A percentile compares a stretch with the other conserved stretches of the same genome.
These are phyloP conservation scores for Aspergillus carlsbadensis DNA, from an alignment of 495 filamentous ascomycete genomes.

Conservation along the genomic window DNA sequence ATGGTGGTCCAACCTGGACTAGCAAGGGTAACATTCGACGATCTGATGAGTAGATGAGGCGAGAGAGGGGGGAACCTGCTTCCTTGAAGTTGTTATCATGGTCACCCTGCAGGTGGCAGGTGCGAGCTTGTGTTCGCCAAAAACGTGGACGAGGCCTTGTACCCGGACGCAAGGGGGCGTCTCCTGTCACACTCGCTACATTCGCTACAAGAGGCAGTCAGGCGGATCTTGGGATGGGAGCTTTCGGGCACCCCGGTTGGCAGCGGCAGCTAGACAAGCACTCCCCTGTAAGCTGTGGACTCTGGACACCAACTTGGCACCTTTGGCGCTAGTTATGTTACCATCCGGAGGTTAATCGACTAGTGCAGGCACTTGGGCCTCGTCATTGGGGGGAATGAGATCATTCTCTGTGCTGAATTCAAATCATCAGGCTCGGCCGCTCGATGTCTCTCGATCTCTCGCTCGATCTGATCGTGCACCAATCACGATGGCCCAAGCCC, in stretches of 20 bases:
- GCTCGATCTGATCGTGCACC: slow-evolving; percentile 1
- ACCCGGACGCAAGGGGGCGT: slow-evolving; percentile 14
- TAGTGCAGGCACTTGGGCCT: slow-evolving; percentile 5
- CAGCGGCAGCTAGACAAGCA: slow-evolving; percentile 4
- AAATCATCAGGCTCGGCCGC: slow-evolving; percentile 23
- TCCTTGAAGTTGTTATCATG: slow-evolving; percentile 1
- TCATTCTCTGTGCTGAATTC: slow-evolving; percentile 21
- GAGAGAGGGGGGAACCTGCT: not conserved
- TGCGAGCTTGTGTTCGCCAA: not conserved
- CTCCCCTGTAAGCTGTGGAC: not conserved
- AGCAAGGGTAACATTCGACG: not conserved
- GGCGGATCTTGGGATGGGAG: slow-evolving; percentile 1
- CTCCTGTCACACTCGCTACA: too few relatives aligned
- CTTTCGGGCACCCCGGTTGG: slow-evolving; percentile 15
- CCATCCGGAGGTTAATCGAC: slow-evolving; percentile 10
- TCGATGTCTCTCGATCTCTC: not conserved
- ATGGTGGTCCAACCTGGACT: not conserved
- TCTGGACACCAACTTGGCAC: not conserved
- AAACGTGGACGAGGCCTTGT: slow-evolving; percentile 14
- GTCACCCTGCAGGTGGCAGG: slow-evolving; percentile 3
- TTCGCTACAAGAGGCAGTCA: not conserved
- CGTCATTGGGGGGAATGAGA: slow-evolving; percentile 14
- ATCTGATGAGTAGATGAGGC: not conserved
- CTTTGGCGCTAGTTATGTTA: not conserved
- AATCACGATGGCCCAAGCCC: not conserved